Evolutionary conservation across 441 rosid genomes (phyloP).

Genomic region (Kokia cookei): DNA sequence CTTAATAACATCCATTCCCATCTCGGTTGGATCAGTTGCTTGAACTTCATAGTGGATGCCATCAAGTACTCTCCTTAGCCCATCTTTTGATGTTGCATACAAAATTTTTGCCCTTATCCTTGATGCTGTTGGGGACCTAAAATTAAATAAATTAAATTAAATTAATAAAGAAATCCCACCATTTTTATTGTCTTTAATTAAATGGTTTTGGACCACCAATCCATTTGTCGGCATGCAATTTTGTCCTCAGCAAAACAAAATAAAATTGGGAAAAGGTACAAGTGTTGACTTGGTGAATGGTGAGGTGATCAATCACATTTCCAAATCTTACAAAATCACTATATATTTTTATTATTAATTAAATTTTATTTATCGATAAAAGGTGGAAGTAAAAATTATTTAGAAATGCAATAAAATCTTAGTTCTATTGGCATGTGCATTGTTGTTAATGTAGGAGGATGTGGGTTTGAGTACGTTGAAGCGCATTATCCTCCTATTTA

Average conservation of each 20-base stretch:
- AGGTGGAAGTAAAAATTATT: too few species aligned
- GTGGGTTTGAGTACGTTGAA: too few species aligned
- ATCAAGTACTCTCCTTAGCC: constrained; percentile 72
- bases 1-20: constrained; percentile 73
- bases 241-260: background rate
- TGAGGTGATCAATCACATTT: background rate
- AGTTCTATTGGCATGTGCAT: too few species aligned
- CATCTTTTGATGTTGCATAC: constrained; percentile 83
- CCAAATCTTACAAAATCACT: background rate
- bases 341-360: background rate
- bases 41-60: constrained; percentile 83
- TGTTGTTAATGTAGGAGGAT: too few species aligned
- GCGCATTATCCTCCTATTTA: too few species aligned
- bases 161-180: background rate
- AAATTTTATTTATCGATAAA: too few species aligned
- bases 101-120: constrained; percentile 78
- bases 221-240: background rate
- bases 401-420: too few species aligned
- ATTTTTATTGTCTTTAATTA: background rate
- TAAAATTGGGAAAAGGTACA: background rate
- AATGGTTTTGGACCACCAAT: background rate
- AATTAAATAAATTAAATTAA: background rate
- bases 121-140: constrained; percentile 81
- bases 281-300: background rate
- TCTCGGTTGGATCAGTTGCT: constrained; percentile 93